These are phyloP conservation scores for Xylaria curta DNA, from an alignment of 495 filamentous ascomycete species.

Conservation along the genomic window DNA sequence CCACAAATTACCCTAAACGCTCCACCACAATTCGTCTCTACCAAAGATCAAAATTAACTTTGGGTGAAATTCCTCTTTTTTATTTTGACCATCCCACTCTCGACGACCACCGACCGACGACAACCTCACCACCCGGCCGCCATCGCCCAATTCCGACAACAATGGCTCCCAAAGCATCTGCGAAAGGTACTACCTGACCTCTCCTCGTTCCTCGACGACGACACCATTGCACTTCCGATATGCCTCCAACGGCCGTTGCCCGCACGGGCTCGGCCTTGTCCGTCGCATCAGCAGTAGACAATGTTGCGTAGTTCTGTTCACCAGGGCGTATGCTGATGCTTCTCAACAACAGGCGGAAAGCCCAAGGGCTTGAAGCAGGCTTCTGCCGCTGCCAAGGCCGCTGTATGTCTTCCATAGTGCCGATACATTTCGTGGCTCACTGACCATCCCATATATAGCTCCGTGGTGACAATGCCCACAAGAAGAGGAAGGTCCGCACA, in stretches of 20 bases:
- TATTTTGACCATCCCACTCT: slow-evolving; percentile 23
- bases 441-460: slow-evolving; percentile 19
- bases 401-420: slow-evolving; percentile 64
- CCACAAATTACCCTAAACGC: slow-evolving; percentile 20
- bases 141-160: slow-evolving; percentile 53
- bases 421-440: background rate
- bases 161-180: slow-evolving; percentile 73
- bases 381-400: slow-evolving; percentile 89
- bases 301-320: slow-evolving; percentile 63
- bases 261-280: slow-evolving; percentile 39
- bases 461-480: slow-evolving; percentile 67
- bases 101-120: slow-evolving; percentile 27
- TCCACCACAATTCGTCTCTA: slow-evolving; percentile 27
- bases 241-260: slow-evolving; percentile 25
- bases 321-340: slow-evolving; percentile 59
- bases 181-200: slow-evolving; percentile 67
- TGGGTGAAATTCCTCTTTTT: slow-evolving; percentile 19
- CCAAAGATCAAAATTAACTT: slow-evolving; percentile 21
- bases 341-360: slow-evolving; percentile 60
- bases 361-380: slow-evolving; percentile 76
- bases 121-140: slow-evolving; percentile 30
- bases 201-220: slow-evolving; percentile 32
- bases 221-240: slow-evolving; percentile 29
- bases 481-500: slow-evolving; percentile 87
- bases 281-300: slow-evolving; percentile 63